A percentile compares a stretch with the other conserved stretches of the same genome.
phyloP scores from a whole-genome alignment of 345 rosid genomes.

The Moricandia moricandioides region DNA sequence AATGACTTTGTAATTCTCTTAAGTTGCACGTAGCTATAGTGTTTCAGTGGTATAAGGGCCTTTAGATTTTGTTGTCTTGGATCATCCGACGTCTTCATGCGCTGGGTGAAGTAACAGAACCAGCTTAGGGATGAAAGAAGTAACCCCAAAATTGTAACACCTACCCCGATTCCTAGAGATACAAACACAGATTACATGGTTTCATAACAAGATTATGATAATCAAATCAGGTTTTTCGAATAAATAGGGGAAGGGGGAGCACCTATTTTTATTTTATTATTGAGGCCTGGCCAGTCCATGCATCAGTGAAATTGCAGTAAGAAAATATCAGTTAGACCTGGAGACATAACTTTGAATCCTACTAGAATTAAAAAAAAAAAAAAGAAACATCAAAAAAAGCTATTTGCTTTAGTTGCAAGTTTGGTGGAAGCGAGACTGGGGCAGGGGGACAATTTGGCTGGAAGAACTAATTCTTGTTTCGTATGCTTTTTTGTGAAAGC shows the following conservation, averaged over 20 bases:
- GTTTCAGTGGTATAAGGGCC: slow-evolving; percentile 22
- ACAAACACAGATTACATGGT: neutral
- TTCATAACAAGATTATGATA: neutral
- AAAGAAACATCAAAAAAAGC: neutral
- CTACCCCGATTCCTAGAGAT: neutral
- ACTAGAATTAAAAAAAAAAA: neutral
- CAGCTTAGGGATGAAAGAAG: no score
- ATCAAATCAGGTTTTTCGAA: neutral
- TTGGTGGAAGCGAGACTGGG: no score
- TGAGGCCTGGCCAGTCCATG: neutral
- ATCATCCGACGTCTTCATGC: no score
- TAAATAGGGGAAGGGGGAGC: neutral
- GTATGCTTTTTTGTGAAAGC: no score
- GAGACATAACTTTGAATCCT: neutral
- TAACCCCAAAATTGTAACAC: neutral
- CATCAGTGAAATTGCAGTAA: neutral
- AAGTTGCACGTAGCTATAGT: slow-evolving; percentile 20
- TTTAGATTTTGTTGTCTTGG: neutral
- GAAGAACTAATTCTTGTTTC: neutral
- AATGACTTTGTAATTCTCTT: slow-evolving; percentile 35
- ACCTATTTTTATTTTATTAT: neutral
- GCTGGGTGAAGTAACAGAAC: no score
- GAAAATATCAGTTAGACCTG: neutral
- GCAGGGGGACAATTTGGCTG: neutral
- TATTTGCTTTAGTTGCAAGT: neutral